These are phyloP conservation scores for Aspergillus ostianus DNA, from an alignment of 495 filamentous ascomycete genomes.

Conservation along the genomic window DNA sequence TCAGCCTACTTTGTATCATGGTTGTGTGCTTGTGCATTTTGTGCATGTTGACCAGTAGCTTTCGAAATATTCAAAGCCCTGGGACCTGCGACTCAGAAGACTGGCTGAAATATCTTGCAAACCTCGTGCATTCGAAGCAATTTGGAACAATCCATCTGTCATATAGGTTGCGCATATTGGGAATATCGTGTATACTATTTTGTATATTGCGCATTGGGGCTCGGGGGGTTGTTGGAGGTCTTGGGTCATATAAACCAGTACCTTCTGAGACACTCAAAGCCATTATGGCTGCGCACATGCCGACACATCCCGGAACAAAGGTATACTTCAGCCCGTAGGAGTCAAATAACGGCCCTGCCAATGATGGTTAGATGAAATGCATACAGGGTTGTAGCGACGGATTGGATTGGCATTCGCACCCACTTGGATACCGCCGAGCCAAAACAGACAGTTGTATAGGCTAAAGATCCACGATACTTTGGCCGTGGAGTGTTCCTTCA, in stretches of 20 bases:
- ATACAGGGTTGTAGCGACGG: too few relatives aligned
- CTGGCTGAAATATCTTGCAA: too few relatives aligned
- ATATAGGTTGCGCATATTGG: background rate
- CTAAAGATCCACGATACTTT: constrained; percentile 52
- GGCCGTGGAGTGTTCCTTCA: constrained; percentile 39
- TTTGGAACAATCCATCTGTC: too few relatives aligned
- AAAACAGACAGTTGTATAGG: constrained; percentile 22
- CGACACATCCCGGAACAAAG: constrained; percentile 20
- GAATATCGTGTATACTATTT: too few relatives aligned
- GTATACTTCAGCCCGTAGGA: constrained; percentile 17
- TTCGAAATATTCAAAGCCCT: too few relatives aligned
- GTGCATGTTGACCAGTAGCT: too few relatives aligned
- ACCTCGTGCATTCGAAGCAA: too few relatives aligned
- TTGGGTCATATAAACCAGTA: background rate
- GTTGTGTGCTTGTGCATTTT: too few relatives aligned
- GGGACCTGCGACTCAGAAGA: too few relatives aligned
- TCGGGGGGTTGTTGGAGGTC: too few relatives aligned
- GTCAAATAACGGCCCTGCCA: constrained; percentile 25
- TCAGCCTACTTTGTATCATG: background rate
- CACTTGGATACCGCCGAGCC: constrained; percentile 20
- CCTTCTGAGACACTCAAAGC: constrained; percentile 22
- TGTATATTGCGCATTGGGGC: too few relatives aligned
- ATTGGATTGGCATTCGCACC: constrained; percentile 6
- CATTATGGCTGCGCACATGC: constrained; percentile 30
- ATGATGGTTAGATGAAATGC: background rate